Evolutionary conservation across 345 rosid genomes (phyloP), one percentile per base, ranked within the genome.

Genomic region (Gossypium anomalum): DNA sequence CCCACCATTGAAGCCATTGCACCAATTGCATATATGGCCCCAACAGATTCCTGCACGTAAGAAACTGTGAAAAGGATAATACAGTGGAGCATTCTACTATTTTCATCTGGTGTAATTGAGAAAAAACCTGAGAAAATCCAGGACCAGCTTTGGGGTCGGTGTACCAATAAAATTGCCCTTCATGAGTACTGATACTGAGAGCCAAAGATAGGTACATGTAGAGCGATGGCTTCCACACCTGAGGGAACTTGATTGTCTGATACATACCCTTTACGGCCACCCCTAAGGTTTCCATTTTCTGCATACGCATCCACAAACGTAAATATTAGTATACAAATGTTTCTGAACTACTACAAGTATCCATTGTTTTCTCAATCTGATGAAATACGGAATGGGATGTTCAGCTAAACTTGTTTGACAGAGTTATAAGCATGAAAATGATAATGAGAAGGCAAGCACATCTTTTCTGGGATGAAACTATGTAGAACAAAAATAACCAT

Each of bases 181-280:
- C 97, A 71, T 92, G 92, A 57, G 91, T 85, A 68, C 95, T 90
- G 19, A 92, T 82, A 77, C 85, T 90, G 81, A 92, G 88, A 16
- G 97, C 93, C 63, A 90, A 75, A 9, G 93, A 89, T 12, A 90
- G 79, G 79, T 80, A 92, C 90, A 92, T 90, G 85, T 83, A 89
- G 7, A 92, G 85, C 7, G 96, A 89, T 74, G 97, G 96, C 81
- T 90, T 92, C 97, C 96, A 90, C 27, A 92, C 97, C 77, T 85
- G 87, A 45, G 96, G 93, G 59, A 79, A 84, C 74, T 80, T 86
- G 15, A 92, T 90, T 44, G 96, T 88, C 76, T 80, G 82, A 75
- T 61, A 76, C 89, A 86, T 89, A 34, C 85, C 92, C 29, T 67
- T 80, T 69, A 89, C 52, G 4, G 93, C 90, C n/a, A 75, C 67